Evolutionary conservation across 345 rosid genomes (phyloP).

Genomic region (Aquilaria sinensis): DNA sequence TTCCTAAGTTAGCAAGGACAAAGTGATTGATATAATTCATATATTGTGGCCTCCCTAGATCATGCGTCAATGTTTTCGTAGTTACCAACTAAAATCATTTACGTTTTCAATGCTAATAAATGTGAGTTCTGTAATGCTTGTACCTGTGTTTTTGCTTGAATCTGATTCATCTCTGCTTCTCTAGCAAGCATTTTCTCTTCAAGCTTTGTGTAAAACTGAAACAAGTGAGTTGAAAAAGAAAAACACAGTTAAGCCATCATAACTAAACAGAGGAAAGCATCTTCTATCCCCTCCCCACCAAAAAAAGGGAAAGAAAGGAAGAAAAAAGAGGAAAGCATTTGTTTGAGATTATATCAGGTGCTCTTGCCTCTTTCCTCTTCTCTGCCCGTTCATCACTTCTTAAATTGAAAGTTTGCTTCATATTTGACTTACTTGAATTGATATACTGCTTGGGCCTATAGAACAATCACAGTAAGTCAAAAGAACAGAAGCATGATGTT

Average conservation of each 20-base stretch:
- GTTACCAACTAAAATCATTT: background rate
- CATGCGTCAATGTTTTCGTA: no score
- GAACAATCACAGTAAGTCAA: conserved; percentile 11
- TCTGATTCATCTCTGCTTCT: conserved; percentile 58
- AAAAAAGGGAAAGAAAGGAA: background rate
- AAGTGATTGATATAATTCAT: conserved; percentile 3
- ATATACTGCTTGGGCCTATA: conserved; percentile 39
- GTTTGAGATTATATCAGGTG: conserved; percentile 3
- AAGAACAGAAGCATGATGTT: background rate
- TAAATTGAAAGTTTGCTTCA: conserved; percentile 47
- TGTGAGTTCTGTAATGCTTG: background rate
- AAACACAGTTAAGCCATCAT: background rate
- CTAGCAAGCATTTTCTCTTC: conserved; percentile 74
- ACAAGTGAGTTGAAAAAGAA: conserved; percentile 3
- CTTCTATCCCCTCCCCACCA: background rate
- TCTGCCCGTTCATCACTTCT: conserved; percentile 67
- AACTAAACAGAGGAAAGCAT: background rate
- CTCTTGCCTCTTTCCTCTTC: conserved; percentile 72
- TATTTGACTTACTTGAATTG: conserved; percentile 34
- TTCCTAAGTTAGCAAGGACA: conserved; percentile 38
- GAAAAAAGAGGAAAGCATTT: no score
- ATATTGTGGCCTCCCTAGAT: background rate
- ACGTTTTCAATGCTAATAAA: background rate
- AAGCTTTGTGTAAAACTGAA: conserved; percentile 63
- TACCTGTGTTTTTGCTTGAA: conserved; percentile 71